These are phyloP conservation scores for Xylariaceae sp. DNA, from an alignment of 2,329 filamentous ascomycete genomes.

Conservation along the genomic window DNA sequence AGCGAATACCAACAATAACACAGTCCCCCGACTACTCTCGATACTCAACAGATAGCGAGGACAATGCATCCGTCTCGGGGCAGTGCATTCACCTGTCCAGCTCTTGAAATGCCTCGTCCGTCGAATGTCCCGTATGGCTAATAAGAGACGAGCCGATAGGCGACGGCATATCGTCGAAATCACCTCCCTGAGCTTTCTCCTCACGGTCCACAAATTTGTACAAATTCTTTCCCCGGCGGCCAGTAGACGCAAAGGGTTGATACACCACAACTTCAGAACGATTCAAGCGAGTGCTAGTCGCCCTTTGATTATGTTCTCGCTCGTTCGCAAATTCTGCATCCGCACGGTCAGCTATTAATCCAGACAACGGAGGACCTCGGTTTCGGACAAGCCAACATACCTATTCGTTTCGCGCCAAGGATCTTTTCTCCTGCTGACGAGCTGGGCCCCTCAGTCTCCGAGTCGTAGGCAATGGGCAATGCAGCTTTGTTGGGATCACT, in stretches of 20 bases:
- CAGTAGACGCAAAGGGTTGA: neutral
- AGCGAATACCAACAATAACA: no score
- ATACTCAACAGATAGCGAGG: constrained; percentile 2
- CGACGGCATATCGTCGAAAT: constrained; percentile 5
- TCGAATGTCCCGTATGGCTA: constrained; percentile 30
- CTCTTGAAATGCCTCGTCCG: constrained; percentile 14
- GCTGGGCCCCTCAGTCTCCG: constrained; percentile 7
- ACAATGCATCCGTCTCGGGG: neutral
- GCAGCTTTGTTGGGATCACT: constrained; percentile 11
- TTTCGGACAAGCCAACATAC: constrained; percentile 12
- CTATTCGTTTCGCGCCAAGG: constrained; percentile 14
- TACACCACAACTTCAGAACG: no score
- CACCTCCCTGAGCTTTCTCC: neutral
- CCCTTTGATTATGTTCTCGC: no score
- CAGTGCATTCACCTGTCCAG: neutral
- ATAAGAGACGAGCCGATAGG: constrained; percentile 22
- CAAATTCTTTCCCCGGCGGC: neutral
- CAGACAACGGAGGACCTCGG: neutral
- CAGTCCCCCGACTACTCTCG: no score
- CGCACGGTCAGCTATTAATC: neutral
- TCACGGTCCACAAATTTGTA: neutral
- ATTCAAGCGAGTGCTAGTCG: no score
- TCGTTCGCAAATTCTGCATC: no score
- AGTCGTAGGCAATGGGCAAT: constrained; percentile 15
- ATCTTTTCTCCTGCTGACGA: neutral